Evolutionary conservation across 2,329 filamentous ascomycete species (phyloP), one percentile per base, ranked within the genome.

Genomic region (Scedosporium apiospermum): DNA sequence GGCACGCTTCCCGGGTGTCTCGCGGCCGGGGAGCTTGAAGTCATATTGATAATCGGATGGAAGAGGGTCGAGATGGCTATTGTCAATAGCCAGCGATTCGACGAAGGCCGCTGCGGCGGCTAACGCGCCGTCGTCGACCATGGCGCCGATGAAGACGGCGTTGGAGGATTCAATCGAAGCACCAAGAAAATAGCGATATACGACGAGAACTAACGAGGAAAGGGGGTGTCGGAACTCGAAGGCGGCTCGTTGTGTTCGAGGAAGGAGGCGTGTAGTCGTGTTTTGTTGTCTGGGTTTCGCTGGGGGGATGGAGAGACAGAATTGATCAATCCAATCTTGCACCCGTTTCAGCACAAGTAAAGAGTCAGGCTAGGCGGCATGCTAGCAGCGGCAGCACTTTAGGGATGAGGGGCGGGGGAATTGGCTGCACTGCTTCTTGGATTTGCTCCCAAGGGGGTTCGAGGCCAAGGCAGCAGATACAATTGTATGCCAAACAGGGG

Each of bases 1-100:
- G 38, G 82, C 82, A 67, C 84, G 81, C 77, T 98, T 98, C 67
- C 88, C 88, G 42, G 85, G 76, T 55, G 84, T 88, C 64, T 91
- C 83, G 63, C 85, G 82, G 64, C 95, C 95, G 14, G 93, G 93
- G 26, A 98, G 82, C 65, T 82, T 83, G 71, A 93, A 81, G 67
- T 82, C 78, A 61, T 76, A 74, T 64, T 76, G 77, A 63, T 75
- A 71, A 60, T 74, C 75, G 64, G 76, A 72, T 63, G 77, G 72
- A 60, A 76, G 73, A 60, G 76, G 71, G 65, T 71, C 69, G 46
- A 73, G 68, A 58, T 74, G 71, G 65, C 75, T 75, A 38, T 75
- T 71, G 63, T 79, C 76, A 65, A 73, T 71, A 64, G 81, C 82
- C 64, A 86, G 74, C 65, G 75, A 77, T 68, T 80, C 78, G 67